Conservation (phyloP, 108 stramenopile species). For the Skeletonema tropicum region DNA sequence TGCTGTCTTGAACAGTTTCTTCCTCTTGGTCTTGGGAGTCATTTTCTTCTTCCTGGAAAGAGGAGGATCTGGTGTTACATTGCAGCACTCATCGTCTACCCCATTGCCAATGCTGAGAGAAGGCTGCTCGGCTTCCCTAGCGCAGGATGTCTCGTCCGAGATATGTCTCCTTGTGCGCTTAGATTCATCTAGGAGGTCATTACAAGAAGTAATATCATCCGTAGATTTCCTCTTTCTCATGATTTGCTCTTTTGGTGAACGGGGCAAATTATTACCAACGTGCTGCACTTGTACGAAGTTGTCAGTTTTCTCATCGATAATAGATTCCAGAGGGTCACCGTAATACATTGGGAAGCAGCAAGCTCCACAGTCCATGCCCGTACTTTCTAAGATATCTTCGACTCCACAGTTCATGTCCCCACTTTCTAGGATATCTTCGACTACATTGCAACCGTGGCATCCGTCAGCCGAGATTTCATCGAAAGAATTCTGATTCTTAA, state of each 20-base stretch:
- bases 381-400: background rate
- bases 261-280: too few relatives aligned
- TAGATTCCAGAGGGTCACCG: background rate
- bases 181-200: background rate
- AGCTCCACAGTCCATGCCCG: background rate
- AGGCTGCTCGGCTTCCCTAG: background rate
- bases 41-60: background rate
- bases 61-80: background rate
- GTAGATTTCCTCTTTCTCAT: background rate
- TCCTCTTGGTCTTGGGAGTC: background rate
- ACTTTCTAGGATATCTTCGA: background rate
- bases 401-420: background rate
- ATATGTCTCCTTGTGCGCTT: background rate
- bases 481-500: too few relatives aligned
- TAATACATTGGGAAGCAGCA: too few relatives aligned
- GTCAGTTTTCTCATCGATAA: background rate
- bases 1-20: slow-evolving; percentile 6
- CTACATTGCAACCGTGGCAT: background rate
- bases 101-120: background rate
- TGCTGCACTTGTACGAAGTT: background rate
- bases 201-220: background rate
- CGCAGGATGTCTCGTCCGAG: background rate
- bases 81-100: background rate
- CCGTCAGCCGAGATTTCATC: background rate
- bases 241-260: too few relatives aligned